phyloP scores from a whole-genome alignment of 2,329 filamentous ascomycete genomes.

The Pseudocercospora vitis region DNA sequence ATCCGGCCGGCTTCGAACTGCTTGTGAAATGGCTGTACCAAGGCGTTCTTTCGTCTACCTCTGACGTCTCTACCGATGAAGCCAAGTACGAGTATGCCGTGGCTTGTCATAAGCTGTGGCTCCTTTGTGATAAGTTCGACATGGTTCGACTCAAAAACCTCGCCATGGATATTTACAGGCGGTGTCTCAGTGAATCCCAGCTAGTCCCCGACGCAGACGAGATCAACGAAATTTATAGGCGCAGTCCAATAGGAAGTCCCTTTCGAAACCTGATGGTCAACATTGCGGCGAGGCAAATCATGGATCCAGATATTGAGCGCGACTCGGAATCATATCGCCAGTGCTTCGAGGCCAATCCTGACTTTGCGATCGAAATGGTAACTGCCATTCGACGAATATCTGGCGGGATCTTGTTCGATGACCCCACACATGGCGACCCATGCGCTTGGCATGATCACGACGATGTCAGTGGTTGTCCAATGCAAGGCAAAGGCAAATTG shows the following conservation, averaged over 20 bases:
- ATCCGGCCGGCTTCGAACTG: constrained; percentile 54
- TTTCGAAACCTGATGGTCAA: constrained; percentile 53
- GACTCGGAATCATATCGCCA: constrained; percentile 52
- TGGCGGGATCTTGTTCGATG: constrained; percentile 53
- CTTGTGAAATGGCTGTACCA: constrained; percentile 60
- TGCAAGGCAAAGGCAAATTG: constrained; percentile 24
- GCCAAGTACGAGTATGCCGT: constrained; percentile 57
- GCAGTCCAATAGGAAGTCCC: constrained; percentile 46
- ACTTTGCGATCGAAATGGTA: constrained; percentile 56
- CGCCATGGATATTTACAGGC: constrained; percentile 56
- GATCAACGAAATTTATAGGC: constrained; percentile 55
- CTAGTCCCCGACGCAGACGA: constrained; percentile 57
- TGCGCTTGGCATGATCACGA: constrained; percentile 55
- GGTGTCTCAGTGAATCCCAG: constrained; percentile 50
- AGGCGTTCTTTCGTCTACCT: constrained; percentile 53
- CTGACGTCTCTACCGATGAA: constrained; percentile 44
- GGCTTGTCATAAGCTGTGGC: constrained; percentile 54
- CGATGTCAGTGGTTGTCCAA: constrained; percentile 30
- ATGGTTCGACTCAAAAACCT: constrained; percentile 54
- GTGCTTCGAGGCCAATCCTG: constrained; percentile 52
- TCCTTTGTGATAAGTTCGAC: constrained; percentile 54
- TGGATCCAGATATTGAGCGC: constrained; percentile 54
- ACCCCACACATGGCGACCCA: constrained; percentile 50
- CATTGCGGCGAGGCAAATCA: constrained; percentile 59
- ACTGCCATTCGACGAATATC: constrained; percentile 53